These are phyloP conservation scores for Fusarium setosum DNA, from an alignment of 2,329 filamentous ascomycete species.

Conservation along the genomic window DNA sequence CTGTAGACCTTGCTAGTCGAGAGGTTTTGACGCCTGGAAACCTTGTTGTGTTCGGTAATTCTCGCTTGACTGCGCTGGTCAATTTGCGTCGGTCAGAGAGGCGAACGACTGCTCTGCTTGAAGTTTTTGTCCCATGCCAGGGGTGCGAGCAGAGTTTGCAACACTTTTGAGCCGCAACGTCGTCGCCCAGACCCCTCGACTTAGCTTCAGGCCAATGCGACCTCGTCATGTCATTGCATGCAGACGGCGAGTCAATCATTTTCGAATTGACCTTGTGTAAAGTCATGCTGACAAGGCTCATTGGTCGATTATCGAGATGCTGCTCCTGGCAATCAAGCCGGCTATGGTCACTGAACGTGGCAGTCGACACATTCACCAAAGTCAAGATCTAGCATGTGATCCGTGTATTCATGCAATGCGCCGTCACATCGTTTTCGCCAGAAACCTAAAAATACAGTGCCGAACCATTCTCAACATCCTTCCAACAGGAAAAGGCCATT, in stretches of 20 bases:
- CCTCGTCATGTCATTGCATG: background rate
- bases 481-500: background rate
- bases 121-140: background rate
- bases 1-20: background rate
- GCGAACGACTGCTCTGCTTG: too few species aligned
- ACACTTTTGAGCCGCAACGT: background rate
- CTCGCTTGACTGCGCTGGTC: background rate
- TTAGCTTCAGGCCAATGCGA: background rate
- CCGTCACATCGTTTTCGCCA: slow-evolving; percentile 10
- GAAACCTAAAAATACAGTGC: slow-evolving; percentile 7
- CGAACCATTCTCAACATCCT: background rate
- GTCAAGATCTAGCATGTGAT: background rate
- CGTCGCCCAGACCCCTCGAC: too few species aligned
- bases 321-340: background rate
- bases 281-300: background rate
- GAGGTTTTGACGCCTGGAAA: background rate
- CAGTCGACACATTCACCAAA: background rate
- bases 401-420: slow-evolving; percentile 10
- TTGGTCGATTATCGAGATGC: background rate
- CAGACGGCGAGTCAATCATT: background rate
- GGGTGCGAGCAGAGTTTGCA: background rate
- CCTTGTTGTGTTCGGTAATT: background rate
- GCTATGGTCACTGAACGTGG: background rate
- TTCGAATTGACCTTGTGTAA: background rate
- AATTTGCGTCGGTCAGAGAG: too few species aligned